Conservation (phyloP, 2,329 filamentous ascomycete species). For the Scedosporium boydii region DNA sequence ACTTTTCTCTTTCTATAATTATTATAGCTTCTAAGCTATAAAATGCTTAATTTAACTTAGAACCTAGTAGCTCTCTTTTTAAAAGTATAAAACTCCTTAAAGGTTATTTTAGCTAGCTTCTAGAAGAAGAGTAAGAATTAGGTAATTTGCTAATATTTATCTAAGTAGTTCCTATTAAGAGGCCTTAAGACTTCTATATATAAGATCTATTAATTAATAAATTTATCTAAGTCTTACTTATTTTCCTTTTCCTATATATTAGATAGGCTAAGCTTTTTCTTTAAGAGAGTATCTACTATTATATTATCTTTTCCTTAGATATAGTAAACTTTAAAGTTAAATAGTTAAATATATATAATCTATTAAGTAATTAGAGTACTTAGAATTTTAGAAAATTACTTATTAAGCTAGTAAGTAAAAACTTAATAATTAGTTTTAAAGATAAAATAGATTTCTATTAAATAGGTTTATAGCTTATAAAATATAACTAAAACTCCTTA, state of each 20-base stretch:
- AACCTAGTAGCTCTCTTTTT: not conserved
- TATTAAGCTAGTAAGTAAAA: not conserved
- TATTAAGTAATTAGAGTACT: not conserved
- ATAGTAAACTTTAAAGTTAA: not conserved
- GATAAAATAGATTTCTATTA: not conserved
- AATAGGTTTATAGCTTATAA: not conserved
- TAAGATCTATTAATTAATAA: not conserved
- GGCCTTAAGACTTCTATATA: not conserved
- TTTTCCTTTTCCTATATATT: not conserved
- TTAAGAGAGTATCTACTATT: constrained; percentile 8
- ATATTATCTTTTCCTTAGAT: not conserved
- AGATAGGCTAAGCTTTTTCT: not conserved
- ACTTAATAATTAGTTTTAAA: not conserved
- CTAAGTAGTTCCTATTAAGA: not conserved
- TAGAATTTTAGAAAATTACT: not conserved
- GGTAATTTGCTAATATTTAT: not conserved
- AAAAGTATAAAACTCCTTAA: not conserved
- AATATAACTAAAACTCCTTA: too few relatives aligned
- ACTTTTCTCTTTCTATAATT: not conserved
- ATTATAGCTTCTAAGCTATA: not conserved
- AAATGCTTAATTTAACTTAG: not conserved
- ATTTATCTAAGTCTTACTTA: not conserved
- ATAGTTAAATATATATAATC: not conserved
- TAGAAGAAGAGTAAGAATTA: not conserved
- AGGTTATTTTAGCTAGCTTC: not conserved